Conservation (phyloP, 495 filamentous ascomycete genomes). For the Cryomyces minteri region DNA sequence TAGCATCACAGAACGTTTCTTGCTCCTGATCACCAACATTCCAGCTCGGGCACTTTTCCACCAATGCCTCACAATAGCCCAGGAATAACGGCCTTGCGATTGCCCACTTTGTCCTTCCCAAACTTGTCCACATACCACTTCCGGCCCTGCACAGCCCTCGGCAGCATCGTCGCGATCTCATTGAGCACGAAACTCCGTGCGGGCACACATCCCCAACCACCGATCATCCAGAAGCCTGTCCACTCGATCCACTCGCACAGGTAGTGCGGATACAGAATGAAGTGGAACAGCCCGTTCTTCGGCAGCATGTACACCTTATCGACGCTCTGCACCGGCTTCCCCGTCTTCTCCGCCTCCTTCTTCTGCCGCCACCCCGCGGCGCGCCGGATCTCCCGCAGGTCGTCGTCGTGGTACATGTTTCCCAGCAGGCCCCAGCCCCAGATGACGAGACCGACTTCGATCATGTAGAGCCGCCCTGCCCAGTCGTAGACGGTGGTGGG, state of each 20-base stretch:
- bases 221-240: conserved; percentile 68
- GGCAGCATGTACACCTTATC: conserved; percentile 88
- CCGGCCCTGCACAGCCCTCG: conserved; percentile 64
- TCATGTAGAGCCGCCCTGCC: conserved; percentile 28
- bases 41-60: neutral
- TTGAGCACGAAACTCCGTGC: conserved; percentile 70
- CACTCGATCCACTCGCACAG: conserved; percentile 94
- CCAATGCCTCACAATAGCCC: conserved; percentile 34
- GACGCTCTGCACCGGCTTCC: conserved; percentile 23
- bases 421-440: conserved; percentile 53
- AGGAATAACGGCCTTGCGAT: conserved; percentile 68
- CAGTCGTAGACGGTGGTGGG: conserved; percentile 40
- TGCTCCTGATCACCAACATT: too few species aligned
- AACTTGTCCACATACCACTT: conserved; percentile 83
- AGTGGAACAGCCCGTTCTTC: conserved; percentile 59
- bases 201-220: conserved; percentile 38
- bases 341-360: conserved; percentile 15
- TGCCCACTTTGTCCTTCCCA: conserved; percentile 55
- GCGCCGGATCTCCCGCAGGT: conserved; percentile 58
- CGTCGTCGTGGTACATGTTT: conserved; percentile 74
- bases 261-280: conserved; percentile 82
- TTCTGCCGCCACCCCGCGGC: conserved; percentile 31
- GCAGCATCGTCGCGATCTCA: conserved; percentile 77
- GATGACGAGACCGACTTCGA: conserved; percentile 36
- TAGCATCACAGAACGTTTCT: too few species aligned